Base-by-base conservation (phyloP, 345 rosid genomes). In the Psidium guajava region DNA sequence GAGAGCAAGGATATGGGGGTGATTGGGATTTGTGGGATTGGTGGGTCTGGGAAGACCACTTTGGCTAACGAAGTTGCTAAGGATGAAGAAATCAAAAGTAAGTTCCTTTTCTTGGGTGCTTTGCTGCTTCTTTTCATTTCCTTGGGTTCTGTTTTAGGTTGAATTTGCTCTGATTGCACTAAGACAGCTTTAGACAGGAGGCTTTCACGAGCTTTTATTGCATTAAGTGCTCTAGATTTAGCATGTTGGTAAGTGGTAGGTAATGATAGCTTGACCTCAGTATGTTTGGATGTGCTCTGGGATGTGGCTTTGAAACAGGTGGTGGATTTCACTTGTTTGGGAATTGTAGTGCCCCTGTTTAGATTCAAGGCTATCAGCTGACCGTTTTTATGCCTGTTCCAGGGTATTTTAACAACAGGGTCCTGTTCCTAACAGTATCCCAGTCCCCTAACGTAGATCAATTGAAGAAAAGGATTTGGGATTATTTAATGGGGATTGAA, bases 1-100 rank as follows among this genome's bases (percentile, higher is more conserved):
- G 91, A 44, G 32, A 84, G 88, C 27, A 91, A 94, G 1, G 86
- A 84, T 82, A 81, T 85, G 27, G 86, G 84, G 47, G 82, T 95
- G 82, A 74, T 94, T 64, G 98, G 96, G 81, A 95, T 95, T 57
- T 82, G 84, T 85, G 98, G 99, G 7, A 95, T 95, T 86, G 99
- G 98, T 2, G 99, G 98, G 28, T 95, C 95, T 0, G 99, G 99
- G 1, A 97, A 97, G 83, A 95, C 99, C 10, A 95, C 99, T 83
- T 88, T 97, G 88, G 99, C 96, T 44, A 86, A 81, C 85, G 96
- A 97, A 86, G 75, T 93, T 86, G 88, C 91, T 81, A 91, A 87
- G 85, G 99, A 97, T 82, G 86, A 86, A 84, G 88, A 92, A 89
- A 92, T 97, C 51, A 88, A 83, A 88, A 83, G 99, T 97, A 91